Evolutionary conservation across 768 basidiomycete genomes (phyloP).

Genomic region (Podaxis sp.): DNA sequence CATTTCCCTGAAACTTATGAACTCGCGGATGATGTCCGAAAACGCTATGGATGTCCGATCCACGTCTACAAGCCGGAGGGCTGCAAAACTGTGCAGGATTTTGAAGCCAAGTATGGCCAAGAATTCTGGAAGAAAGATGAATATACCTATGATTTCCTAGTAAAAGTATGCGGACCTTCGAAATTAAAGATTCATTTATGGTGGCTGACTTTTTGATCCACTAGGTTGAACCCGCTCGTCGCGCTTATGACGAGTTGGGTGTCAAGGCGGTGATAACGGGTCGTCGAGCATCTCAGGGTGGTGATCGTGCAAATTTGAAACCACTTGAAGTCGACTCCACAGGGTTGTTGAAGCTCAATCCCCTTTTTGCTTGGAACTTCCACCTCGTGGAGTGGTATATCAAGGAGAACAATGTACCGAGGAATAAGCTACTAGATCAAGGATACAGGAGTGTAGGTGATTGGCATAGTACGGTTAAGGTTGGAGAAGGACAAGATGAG

Average conservation of each 20-base stretch:
- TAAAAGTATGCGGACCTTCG: constrained; percentile 63
- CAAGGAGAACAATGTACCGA: constrained; percentile 75
- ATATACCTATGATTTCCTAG: constrained; percentile 81
- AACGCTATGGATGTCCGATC: constrained; percentile 67
- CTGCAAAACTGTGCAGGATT: constrained; percentile 63
- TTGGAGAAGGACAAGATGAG: constrained; percentile 73
- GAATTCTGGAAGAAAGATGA: constrained; percentile 88
- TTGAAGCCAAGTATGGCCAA: constrained; percentile 76
- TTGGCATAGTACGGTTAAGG: constrained; percentile 90
- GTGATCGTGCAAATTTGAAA: constrained; percentile 74
- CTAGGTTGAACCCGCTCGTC: constrained; percentile 88
- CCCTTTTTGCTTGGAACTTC: constrained; percentile 87
- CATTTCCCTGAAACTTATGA: constrained; percentile 94
- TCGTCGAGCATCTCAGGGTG: constrained; percentile 89
- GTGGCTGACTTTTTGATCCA: not conserved
- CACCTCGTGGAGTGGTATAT: constrained; percentile 81
- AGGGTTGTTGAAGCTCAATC: constrained; percentile 92
- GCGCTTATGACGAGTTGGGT: constrained; percentile 76
- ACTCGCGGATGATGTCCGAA: constrained; percentile 78
- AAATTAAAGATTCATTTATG: not conserved
- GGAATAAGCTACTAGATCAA: constrained; percentile 81
- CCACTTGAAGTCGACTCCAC: constrained; percentile 90
- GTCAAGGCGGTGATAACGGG: constrained; percentile 94
- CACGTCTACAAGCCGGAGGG: constrained; percentile 77
- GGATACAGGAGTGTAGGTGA: constrained; percentile 97